phyloP scores from a whole-genome alignment of 164 flowering plant species.

The Berberis vulgaris region DNA sequence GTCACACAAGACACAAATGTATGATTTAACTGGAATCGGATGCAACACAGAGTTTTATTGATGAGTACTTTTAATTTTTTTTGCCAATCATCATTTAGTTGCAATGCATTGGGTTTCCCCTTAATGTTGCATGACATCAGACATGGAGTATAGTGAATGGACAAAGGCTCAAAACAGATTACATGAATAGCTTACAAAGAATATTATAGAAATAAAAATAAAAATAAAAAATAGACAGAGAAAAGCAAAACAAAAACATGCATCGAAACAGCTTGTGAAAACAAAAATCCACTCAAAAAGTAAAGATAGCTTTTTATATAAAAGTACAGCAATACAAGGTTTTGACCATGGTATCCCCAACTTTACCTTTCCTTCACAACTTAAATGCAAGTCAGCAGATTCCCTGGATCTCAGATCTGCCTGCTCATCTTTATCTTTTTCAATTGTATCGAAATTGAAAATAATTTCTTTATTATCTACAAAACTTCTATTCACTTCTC shows the following conservation, averaged over 20 bases:
- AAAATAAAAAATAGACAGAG: no score
- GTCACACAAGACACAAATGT: no score
- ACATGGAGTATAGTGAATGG: no score
- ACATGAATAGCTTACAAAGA: no score
- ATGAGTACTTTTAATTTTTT: no score
- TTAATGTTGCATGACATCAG: no score
- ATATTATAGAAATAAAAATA: no score
- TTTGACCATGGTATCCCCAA: conserved; percentile 31
- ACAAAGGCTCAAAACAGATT: no score
- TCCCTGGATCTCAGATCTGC: conserved; percentile 28
- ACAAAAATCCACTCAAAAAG: conserved; percentile 16
- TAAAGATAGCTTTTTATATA: conserved; percentile 19
- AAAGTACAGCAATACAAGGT: conserved; percentile 24
- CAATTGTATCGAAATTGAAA: conserved; percentile 15
- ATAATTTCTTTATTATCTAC: conserved; percentile 6
- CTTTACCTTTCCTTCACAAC: conserved; percentile 58
- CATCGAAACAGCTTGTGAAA: conserved; percentile 16
- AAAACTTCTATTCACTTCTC: conserved; percentile 12
- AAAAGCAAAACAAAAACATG: background rate
- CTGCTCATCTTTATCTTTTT: conserved; percentile 19
- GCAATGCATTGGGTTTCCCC: no score
- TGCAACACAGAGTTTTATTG: no score
- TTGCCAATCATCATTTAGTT: no score
- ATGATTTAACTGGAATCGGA: no score
- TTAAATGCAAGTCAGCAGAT: conserved; percentile 31